phyloP scores from a whole-genome alignment of 1,284 basidiomycete genomes.

The Ceratobasidium sp. region DNA sequence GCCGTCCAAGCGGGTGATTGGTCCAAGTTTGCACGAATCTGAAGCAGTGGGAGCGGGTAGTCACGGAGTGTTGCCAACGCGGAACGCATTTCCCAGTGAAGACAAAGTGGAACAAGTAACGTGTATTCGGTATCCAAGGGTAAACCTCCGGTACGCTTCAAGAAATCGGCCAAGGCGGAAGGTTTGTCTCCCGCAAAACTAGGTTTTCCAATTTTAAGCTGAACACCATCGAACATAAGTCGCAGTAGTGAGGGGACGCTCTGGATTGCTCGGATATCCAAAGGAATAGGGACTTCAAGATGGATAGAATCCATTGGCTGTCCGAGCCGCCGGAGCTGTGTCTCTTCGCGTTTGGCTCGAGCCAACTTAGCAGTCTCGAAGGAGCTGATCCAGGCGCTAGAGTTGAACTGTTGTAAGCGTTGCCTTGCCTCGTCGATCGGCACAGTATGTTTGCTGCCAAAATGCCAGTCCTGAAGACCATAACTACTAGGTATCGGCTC shows the following conservation, averaged over 20 bases:
- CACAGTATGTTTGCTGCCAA: slow-evolving; percentile 73
- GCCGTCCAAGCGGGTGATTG: slow-evolving; percentile 70
- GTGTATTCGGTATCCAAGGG: slow-evolving; percentile 82
- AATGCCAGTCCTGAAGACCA: slow-evolving; percentile 55
- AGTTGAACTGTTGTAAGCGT: slow-evolving; percentile 79
- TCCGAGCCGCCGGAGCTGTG: slow-evolving; percentile 54
- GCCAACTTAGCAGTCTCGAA: slow-evolving; percentile 26
- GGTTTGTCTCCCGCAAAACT: slow-evolving; percentile 68
- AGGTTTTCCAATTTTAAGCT: slow-evolving; percentile 70
- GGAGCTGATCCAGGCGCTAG: slow-evolving; percentile 77
- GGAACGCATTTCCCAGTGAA: slow-evolving; percentile 77
- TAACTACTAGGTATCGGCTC: slow-evolving; percentile 32
- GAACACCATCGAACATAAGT: slow-evolving; percentile 72
- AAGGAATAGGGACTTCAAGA: slow-evolving; percentile 57
- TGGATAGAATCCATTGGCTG: slow-evolving; percentile 25
- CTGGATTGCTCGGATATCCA: slow-evolving; percentile 60
- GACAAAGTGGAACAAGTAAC: slow-evolving; percentile 85
- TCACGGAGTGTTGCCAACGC: slow-evolving; percentile 81
- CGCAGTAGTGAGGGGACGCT: slow-evolving; percentile 82
- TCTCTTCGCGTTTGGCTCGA: slow-evolving; percentile 31
- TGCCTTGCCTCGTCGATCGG: slow-evolving; percentile 79
- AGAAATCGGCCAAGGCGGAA: slow-evolving; percentile 62
- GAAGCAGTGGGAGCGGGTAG: slow-evolving; percentile 78
- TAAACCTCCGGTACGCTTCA: slow-evolving; percentile 62
- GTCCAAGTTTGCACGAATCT: slow-evolving; percentile 66